Evolutionary conservation across 768 basidiomycete species (phyloP).

Genomic region (Tricholoma hemisulphureum): DNA sequence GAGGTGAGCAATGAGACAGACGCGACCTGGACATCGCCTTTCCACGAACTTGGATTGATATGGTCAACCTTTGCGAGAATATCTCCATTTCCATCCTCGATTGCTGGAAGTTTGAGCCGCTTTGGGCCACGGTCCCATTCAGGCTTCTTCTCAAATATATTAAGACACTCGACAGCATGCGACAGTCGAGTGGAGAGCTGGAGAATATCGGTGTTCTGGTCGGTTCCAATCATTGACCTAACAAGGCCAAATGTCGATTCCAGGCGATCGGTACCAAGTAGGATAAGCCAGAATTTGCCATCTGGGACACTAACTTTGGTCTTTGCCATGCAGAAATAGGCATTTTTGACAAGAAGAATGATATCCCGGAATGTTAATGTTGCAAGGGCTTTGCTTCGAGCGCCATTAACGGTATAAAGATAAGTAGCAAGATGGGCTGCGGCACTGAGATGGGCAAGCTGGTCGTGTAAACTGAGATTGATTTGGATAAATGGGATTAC

Average conservation of each 20-base stretch:
- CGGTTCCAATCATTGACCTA: conserved; percentile 34
- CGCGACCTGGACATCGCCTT: conserved; percentile 26
- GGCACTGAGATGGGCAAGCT: conserved; percentile 32
- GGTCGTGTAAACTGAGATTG: conserved; percentile 28
- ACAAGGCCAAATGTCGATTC: conserved; percentile 35
- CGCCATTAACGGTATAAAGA: not conserved
- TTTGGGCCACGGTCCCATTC: conserved; percentile 38
- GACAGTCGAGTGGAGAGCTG: conserved; percentile 27
- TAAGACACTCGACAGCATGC: no score
- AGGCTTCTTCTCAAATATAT: no score
- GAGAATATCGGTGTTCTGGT: conserved; percentile 25
- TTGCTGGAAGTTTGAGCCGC: conserved; percentile 28
- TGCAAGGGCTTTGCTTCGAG: not conserved
- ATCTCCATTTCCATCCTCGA: conserved; percentile 20
- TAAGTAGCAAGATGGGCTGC: conserved; percentile 29
- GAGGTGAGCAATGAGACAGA: conserved; percentile 25
- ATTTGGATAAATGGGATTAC: conserved; percentile 31
- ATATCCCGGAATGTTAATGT: conserved; percentile 29
- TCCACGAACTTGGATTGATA: conserved; percentile 34
- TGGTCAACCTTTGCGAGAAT: conserved; percentile 29
- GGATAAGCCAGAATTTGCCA: conserved; percentile 31
- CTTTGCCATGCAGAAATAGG: no score
- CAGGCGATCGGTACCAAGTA: conserved; percentile 37
- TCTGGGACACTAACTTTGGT: conserved; percentile 34
- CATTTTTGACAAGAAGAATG: conserved; percentile 39